Conservation (phyloP, 1,284 basidiomycete genomes). For the Ustanciosporium gigantosporum region DNA sequence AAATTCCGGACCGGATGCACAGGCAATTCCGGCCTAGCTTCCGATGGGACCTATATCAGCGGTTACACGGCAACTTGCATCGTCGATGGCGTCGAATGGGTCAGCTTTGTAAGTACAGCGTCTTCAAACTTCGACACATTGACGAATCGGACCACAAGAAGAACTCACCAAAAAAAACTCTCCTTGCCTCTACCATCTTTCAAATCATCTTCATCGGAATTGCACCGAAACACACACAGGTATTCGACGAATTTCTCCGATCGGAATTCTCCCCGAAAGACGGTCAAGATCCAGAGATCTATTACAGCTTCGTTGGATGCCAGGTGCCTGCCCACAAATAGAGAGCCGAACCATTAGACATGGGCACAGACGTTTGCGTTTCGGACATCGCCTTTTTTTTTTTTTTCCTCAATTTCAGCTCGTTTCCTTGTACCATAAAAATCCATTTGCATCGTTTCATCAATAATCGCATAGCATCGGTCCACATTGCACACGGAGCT, state of each 20-base stretch:
- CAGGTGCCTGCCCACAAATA: constrained; percentile 18
- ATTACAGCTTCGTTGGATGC: constrained; percentile 16
- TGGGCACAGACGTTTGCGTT: too few species aligned
- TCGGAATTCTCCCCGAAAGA: constrained; percentile 3
- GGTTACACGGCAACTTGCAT: constrained; percentile 23
- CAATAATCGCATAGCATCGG: too few species aligned
- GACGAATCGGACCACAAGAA: too few species aligned
- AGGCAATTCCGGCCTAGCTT: neutral
- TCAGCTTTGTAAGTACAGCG: constrained; percentile 11
- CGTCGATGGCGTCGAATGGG: constrained; percentile 21
- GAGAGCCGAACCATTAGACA: too few species aligned
- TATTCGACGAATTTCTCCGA: neutral
- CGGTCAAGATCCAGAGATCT: constrained; percentile 4
- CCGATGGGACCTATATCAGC: constrained; percentile 8
- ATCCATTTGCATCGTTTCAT: too few species aligned
- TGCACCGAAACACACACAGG: too few species aligned
- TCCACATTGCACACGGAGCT: too few species aligned
- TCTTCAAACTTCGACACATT: constrained; percentile 8
- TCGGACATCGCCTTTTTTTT: too few species aligned
- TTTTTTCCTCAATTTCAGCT: too few species aligned
- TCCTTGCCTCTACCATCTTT: neutral
- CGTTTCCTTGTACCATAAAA: too few species aligned
- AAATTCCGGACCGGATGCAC: constrained; percentile 9
- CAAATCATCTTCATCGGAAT: too few species aligned
- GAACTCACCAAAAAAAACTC: too few species aligned